phyloP scores from a whole-genome alignment of 1,284 basidiomycete genomes.

The Veloporphyrellus conicus region DNA sequence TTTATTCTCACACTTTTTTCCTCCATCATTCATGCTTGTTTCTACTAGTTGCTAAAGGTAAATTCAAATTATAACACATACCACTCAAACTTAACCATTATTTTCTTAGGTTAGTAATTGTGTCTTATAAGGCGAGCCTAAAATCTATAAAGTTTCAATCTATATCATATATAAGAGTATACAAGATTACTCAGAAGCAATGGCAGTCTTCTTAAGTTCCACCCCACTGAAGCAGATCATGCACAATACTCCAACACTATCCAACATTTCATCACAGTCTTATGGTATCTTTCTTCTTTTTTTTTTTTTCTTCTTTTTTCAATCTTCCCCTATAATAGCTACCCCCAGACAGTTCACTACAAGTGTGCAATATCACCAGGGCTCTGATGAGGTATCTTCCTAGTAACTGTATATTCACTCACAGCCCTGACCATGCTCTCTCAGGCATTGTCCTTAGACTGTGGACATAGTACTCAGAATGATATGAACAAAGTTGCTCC shows the following conservation, averaged over 20 bases:
- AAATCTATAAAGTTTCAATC: not conserved
- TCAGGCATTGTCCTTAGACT: constrained; percentile 10
- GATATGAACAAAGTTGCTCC: not conserved
- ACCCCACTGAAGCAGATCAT: constrained; percentile 8
- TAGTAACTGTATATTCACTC: not conserved
- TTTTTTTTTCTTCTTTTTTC: not conserved
- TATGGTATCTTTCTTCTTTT: constrained; percentile 13
- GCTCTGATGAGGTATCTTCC: constrained; percentile 13
- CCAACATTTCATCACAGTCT: constrained; percentile 4
- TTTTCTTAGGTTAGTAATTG: not conserved
- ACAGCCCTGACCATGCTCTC: constrained; percentile 7
- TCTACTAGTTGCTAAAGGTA: constrained; percentile 4
- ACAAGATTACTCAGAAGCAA: not conserved
- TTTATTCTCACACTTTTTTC: not conserved
- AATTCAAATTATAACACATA: not conserved
- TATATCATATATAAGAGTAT: not conserved
- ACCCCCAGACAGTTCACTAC: constrained; percentile 18
- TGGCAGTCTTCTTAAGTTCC: constrained; percentile 20
- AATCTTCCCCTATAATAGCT: constrained; percentile 6
- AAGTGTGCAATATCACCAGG: constrained; percentile 2
- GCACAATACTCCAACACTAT: constrained; percentile 1
- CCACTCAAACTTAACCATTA: not conserved
- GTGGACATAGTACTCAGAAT: not conserved
- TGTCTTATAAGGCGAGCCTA: not conserved
- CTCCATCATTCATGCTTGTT: not conserved